Percentiles rank a stretch among this genome's conserved stretches.
These are phyloP conservation scores for Coemansia sp. DNA, from an alignment of 192 early-diverging fungal genomes.

Conservation along the genomic window DNA sequence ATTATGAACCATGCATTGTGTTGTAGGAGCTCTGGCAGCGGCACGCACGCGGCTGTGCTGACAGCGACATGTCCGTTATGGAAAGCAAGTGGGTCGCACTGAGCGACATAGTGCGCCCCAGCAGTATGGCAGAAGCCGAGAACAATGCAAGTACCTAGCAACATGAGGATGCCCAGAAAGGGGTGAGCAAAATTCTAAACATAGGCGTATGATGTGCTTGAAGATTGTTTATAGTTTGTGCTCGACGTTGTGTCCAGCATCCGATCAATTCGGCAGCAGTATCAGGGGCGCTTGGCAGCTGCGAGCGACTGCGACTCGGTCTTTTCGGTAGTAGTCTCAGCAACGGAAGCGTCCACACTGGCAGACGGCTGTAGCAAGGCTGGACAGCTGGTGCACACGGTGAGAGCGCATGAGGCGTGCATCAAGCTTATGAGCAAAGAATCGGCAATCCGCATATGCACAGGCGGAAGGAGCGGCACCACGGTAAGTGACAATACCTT, in stretches of 20 bases:
- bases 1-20: not conserved
- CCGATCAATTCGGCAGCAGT: constrained; percentile 44
- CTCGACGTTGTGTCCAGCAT: constrained; percentile 41
- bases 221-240: constrained; percentile 28
- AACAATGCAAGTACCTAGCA: constrained; percentile 27
- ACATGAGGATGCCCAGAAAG: not conserved
- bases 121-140: constrained; percentile 31
- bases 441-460: constrained; percentile 24
- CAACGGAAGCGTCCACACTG: not conserved
- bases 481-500: constrained; percentile 23
- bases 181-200: not conserved
- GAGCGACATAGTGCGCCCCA: constrained; percentile 10
- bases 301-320: not conserved
- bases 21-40: constrained; percentile 55
- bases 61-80: constrained; percentile 42
- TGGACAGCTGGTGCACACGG: constrained; percentile 3
- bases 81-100: constrained; percentile 29
- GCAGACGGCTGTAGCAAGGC: constrained; percentile 6
- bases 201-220: not conserved
- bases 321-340: constrained; percentile 23
- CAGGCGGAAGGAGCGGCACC: constrained; percentile 5
- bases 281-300: constrained; percentile 11
- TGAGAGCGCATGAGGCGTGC: constrained; percentile 16
- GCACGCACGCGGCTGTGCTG: constrained; percentile 24
- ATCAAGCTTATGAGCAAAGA: constrained; percentile 38